Evolutionary conservation across 2,329 filamentous ascomycete genomes (phyloP), one percentile per base, ranked within the genome.

Genomic region (Thermoascus crustaceus): DNA sequence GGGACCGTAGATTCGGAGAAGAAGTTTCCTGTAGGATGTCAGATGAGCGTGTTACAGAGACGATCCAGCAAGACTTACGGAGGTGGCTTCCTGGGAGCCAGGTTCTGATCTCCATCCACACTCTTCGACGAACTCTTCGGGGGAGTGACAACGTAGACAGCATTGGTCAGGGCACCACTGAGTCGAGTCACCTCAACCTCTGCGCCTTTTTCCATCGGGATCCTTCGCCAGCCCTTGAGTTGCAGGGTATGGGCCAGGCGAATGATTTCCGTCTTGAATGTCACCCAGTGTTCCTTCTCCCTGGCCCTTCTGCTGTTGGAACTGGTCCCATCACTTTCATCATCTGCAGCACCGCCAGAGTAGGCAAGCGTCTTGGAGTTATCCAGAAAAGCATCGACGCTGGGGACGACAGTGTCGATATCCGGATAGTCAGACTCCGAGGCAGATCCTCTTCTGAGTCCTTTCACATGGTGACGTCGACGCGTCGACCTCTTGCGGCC

Each of bases 111-210:
- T 24, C 54, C 52, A 42, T 68, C 62, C 20, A 57, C 55, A n/a
- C 54, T 52, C 23, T 55, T 60, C n/a, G 54, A 49, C 10, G 58
- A 46, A 21, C 82, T 70, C 24, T 75, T 67, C 0, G 89, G 88
- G 2, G 89, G 88, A 1, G 78, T 82, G 14, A 96, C 87, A 33
- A 94, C 87, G 55, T 96, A 98, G 22, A 98, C 88, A 7, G 89
- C 87, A 55, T 98, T 98, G 13, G 91, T 98, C 47, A 98, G 65
- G 6, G 91, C 91, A 41, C 91, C 91, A 57, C 89, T 95, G 25
- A 73, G 56, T 24, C 68, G 57, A 23, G 67, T 51, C 39, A 70
- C 60, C 37, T 68, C 57, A 34, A 71, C 55, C 32, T 70, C 63
- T 35, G 48, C 45, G 24, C 63, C 55, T 24, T 51, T 37, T 18